phyloP scores from a whole-genome alignment of 768 basidiomycete genomes.

The Lentinula guzmanii region DNA sequence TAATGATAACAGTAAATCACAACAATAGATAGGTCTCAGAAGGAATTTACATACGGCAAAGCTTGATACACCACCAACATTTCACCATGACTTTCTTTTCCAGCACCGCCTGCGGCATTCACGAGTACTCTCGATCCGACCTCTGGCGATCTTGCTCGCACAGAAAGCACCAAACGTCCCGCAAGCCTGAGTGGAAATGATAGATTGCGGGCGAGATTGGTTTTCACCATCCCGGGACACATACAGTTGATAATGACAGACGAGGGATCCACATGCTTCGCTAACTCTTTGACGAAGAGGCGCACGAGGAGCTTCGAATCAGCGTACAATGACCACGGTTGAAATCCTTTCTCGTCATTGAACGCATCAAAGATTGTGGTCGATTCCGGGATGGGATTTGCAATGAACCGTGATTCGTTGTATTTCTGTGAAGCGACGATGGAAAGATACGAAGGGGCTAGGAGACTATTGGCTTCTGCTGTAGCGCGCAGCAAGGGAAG shows the following conservation, averaged over 20 bases:
- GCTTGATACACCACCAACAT: constrained; percentile 8
- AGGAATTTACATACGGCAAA: not conserved
- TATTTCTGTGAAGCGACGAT: constrained; percentile 11
- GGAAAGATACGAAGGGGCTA: constrained; percentile 6
- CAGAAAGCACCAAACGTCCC: not conserved
- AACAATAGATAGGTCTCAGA: not conserved
- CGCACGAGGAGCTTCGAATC: constrained; percentile 13
- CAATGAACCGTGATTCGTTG: not conserved
- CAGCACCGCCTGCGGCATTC: constrained; percentile 10
- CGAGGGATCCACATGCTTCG: constrained; percentile 10
- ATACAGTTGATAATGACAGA: constrained; percentile 14
- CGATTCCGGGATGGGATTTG: constrained; percentile 11
- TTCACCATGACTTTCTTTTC: constrained; percentile 12
- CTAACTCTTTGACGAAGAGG: constrained; percentile 11
- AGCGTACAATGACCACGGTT: constrained; percentile 7
- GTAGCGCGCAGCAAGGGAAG: constrained; percentile 14
- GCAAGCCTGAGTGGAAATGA: not conserved
- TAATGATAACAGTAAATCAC: not conserved
- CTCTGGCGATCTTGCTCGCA: constrained; percentile 9
- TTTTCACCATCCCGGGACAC: constrained; percentile 15
- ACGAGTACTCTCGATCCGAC: constrained; percentile 11
- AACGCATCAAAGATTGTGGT: constrained; percentile 8
- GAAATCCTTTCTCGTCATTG: constrained; percentile 8
- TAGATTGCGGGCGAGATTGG: constrained; percentile 7
- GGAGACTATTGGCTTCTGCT: not conserved